Evolutionary conservation across 768 basidiomycete genomes (phyloP).

Genomic region (Mrakia hoshinonis): DNA sequence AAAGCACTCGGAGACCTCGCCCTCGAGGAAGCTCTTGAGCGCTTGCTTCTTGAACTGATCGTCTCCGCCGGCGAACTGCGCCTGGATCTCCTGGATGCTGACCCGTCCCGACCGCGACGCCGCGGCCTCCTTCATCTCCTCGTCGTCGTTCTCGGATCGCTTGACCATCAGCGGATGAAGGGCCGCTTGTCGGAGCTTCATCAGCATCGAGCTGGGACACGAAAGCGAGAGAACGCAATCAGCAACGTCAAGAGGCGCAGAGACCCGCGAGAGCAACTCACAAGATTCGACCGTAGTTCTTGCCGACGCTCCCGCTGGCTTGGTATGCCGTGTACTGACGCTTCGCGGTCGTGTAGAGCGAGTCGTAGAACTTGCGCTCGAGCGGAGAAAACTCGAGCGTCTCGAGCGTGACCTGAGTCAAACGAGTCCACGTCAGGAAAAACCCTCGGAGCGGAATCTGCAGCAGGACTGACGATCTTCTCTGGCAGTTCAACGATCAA

Average conservation of each 20-base stretch:
- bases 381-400: conserved; percentile 67
- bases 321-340: conserved; percentile 56
- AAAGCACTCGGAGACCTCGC: conserved; percentile 59
- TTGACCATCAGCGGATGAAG: conserved; percentile 80
- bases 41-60: conserved; percentile 19
- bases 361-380: conserved; percentile 75
- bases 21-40: conserved; percentile 23
- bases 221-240: too few species aligned
- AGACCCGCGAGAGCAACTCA: not conserved
- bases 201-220: conserved; percentile 17
- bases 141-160: conserved; percentile 43
- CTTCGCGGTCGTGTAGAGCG: conserved; percentile 71
- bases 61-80: conserved; percentile 29
- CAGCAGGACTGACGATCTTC: conserved; percentile 55
- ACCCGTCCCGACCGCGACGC: not conserved
- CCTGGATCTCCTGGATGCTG: conserved; percentile 17
- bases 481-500: conserved; percentile 78
- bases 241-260: not conserved
- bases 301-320: conserved; percentile 38
- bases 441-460: not conserved
- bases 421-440: not conserved
- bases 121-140: conserved; percentile 36
- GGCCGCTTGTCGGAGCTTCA: conserved; percentile 69
- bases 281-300: conserved; percentile 47
- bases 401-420: conserved; percentile 56